A percentile compares a stretch with the other conserved stretches of the same genome.
These are phyloP conservation scores for Aleurites moluccanus DNA, from an alignment of 441 rosid species.

Conservation along the genomic window DNA sequence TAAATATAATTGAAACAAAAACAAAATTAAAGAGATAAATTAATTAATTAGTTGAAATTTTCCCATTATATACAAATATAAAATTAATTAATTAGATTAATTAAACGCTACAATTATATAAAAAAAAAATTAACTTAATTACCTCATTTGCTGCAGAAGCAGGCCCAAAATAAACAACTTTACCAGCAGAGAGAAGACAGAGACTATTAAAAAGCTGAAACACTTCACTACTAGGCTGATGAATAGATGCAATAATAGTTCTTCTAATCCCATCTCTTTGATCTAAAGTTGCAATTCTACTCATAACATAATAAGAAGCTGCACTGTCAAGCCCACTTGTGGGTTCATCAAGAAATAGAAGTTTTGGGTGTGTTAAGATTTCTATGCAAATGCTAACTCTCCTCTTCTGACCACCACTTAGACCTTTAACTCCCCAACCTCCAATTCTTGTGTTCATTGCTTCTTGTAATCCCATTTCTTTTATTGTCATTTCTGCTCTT, in stretches of 20 bases:
- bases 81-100: background rate
- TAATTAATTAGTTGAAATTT: background rate
- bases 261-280: constrained; percentile 28
- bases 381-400: constrained; percentile 59
- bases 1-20: no score
- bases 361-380: constrained; percentile 41
- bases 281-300: constrained; percentile 34
- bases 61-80: background rate
- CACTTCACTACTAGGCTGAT: constrained; percentile 56
- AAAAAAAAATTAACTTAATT: background rate
- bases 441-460: constrained; percentile 50
- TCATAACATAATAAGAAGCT: constrained; percentile 51
- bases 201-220: constrained; percentile 48
- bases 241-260: constrained; percentile 48
- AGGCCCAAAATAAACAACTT: constrained; percentile 43
- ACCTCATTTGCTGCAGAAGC: constrained; percentile 44
- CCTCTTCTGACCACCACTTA: constrained; percentile 56
- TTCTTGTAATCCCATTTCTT: constrained; percentile 54
- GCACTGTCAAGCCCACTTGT: constrained; percentile 69
- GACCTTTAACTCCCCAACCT: constrained; percentile 44
- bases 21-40: no score
- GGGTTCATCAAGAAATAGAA: constrained; percentile 57
- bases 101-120: background rate
- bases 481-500: constrained; percentile 47
- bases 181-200: constrained; percentile 44